Evolutionary conservation across 495 filamentous ascomycete genomes (phyloP).

Genomic region (Penicillium waksmanii): DNA sequence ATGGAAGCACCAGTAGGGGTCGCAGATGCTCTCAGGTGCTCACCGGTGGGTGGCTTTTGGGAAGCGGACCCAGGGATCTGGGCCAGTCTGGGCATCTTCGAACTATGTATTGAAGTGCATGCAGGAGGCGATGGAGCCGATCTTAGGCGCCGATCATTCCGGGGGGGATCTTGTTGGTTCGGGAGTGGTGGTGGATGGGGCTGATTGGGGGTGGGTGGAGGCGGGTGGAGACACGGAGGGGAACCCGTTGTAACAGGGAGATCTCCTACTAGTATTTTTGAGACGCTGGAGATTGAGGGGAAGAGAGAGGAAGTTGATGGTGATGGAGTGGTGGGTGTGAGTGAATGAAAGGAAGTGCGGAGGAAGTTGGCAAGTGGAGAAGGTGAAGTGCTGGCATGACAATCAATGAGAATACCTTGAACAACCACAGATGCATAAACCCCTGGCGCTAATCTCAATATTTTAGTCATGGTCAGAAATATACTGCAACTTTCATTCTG

Average conservation of each 20-base stretch:
- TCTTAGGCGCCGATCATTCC: conserved; percentile 9
- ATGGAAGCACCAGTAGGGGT: background rate
- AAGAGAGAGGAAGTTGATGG: background rate
- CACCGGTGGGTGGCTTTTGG: background rate
- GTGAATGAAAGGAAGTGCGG: background rate
- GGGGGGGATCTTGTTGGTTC: conserved; percentile 1
- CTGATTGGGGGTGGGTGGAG: background rate
- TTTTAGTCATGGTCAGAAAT: no score
- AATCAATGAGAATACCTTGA: no score
- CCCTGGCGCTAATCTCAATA: no score
- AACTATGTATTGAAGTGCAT: conserved; percentile 14
- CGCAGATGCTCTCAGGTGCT: no score
- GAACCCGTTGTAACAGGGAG: background rate
- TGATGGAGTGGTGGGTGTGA: background rate
- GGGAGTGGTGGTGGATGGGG: background rate
- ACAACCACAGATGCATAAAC: no score
- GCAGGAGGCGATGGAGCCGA: conserved; percentile 5
- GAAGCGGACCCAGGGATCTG: conserved; percentile 2
- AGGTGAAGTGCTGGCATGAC: no score
- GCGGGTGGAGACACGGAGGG: background rate
- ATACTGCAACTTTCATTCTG: no score
- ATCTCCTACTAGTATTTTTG: conserved; percentile 3
- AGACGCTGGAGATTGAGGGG: background rate
- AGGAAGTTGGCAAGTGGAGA: no score
- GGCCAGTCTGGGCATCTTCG: background rate